Percentiles rank a stretch among this genome's conserved stretches.
These are phyloP conservation scores for Cyamopsis tetragonoloba DNA, from an alignment of 306 rosid genomes.

Conservation along the genomic window DNA sequence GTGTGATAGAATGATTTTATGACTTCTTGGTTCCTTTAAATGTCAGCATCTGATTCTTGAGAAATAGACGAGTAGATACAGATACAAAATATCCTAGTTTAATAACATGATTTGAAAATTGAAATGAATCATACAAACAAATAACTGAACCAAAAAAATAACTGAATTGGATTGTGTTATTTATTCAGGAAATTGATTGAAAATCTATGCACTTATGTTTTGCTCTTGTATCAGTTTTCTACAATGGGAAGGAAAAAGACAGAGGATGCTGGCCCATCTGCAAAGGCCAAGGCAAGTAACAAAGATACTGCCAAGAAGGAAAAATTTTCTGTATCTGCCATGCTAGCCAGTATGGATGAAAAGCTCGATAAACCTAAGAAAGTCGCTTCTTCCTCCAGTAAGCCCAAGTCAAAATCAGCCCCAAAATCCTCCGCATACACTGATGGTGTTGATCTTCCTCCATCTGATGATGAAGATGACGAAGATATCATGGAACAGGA, in stretches of 20 bases:
- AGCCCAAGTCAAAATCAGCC: constrained; percentile 42
- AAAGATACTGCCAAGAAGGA: constrained; percentile 37
- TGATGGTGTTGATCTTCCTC: constrained; percentile 58
- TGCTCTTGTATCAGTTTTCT: background rate
- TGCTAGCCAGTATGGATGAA: constrained; percentile 36
- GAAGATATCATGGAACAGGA: constrained; percentile 34
- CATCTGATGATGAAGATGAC: constrained; percentile 63
- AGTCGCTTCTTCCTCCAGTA: constrained; percentile 39
- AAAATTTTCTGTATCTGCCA: constrained; percentile 34
- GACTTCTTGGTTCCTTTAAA: background rate
- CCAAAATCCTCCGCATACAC: constrained; percentile 45
- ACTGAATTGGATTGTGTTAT: background rate
- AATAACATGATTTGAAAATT: background rate
- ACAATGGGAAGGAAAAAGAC: constrained; percentile 33
- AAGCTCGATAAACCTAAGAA: constrained; percentile 37
- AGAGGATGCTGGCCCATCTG: constrained; percentile 23
- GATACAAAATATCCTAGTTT: background rate
- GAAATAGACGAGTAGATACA: background rate
- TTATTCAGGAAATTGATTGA: background rate
- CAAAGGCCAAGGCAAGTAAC: constrained; percentile 9
- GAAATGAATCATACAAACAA: background rate
- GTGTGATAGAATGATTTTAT: background rate
- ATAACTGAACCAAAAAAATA: background rate
- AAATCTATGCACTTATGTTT: background rate
- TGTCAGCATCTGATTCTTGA: background rate